Conservation (phyloP, 2,329 filamentous ascomycete species). For the Botrytis deweyae region DNA sequence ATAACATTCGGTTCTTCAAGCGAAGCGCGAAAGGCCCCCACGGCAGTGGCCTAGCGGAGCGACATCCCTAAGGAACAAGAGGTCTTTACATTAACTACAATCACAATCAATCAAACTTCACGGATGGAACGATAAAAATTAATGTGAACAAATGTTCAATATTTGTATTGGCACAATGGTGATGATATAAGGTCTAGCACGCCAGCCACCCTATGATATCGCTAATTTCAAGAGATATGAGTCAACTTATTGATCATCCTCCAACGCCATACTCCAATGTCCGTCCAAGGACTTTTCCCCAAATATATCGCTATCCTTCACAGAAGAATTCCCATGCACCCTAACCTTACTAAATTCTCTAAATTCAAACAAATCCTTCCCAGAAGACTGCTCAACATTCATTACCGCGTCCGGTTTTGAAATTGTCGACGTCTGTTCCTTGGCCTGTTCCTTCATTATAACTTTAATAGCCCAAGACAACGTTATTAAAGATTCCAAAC, state of each 20-base stretch:
- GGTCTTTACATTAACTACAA: neutral
- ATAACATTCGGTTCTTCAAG: neutral
- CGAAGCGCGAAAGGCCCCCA: neutral
- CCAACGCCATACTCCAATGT: conserved; percentile 35
- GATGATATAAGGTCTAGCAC: conserved; percentile 6
- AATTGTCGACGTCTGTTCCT: conserved; percentile 27
- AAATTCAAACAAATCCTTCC: conserved; percentile 34
- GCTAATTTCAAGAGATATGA: conserved; percentile 3
- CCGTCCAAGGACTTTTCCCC: conserved; percentile 36
- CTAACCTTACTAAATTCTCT: conserved; percentile 22
- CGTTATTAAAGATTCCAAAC: conserved; percentile 39
- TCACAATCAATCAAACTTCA: neutral
- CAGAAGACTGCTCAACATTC: conserved; percentile 34
- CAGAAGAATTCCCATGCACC: conserved; percentile 9
- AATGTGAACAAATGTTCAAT: neutral
- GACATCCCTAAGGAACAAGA: neutral
- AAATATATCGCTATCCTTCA: conserved; percentile 23
- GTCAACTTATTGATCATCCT: conserved; percentile 23
- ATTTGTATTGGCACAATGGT: conserved; percentile 4
- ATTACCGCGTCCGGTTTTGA: conserved; percentile 33
- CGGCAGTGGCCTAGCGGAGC: conserved; percentile 2
- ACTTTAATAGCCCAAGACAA: conserved; percentile 38
- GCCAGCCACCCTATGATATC: conserved; percentile 1
- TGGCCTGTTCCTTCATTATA: conserved; percentile 33
- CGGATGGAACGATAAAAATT: neutral